phyloP scores from a whole-genome alignment of 345 rosid species.

The Euphorbia pulcherrima region DNA sequence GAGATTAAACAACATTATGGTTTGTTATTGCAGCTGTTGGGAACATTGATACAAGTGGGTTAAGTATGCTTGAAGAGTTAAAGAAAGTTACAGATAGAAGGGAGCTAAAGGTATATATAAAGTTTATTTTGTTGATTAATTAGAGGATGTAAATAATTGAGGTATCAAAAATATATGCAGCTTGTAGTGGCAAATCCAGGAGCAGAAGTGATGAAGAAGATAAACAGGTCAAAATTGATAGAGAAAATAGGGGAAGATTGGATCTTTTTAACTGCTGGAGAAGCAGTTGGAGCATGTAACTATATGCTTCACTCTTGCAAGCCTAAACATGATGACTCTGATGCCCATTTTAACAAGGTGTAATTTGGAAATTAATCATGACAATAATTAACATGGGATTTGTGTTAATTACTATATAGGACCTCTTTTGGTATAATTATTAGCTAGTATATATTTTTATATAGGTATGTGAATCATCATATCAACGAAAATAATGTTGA shows the following conservation, averaged over 20 bases:
- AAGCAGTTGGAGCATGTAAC: constrained; percentile 80
- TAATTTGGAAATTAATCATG: constrained; percentile 17
- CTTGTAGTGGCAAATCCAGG: constrained; percentile 84
- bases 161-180: constrained; percentile 18
- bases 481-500: constrained; percentile 8
- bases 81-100: constrained; percentile 52
- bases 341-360: constrained; percentile 31
- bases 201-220: constrained; percentile 86
- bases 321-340: constrained; percentile 27
- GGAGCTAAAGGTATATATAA: constrained; percentile 49
- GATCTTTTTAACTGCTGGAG: constrained; percentile 79
- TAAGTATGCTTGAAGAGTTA: constrained; percentile 87
- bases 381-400: not conserved
- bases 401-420: too few relatives aligned
- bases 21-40: constrained; percentile 59
- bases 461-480: not conserved
- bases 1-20: too few relatives aligned
- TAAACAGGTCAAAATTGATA: constrained; percentile 58
- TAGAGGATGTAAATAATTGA: too few relatives aligned
- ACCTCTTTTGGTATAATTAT: too few relatives aligned
- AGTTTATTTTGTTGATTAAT: too few relatives aligned
- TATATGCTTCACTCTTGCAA: constrained; percentile 65
- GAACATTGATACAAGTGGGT: constrained; percentile 91
- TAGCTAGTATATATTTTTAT: too few relatives aligned
- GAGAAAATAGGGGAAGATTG: constrained; percentile 70